These are phyloP conservation scores for Backusella westeae DNA, from an alignment of 192 early-diverging fungal genomes.

Conservation along the genomic window DNA sequence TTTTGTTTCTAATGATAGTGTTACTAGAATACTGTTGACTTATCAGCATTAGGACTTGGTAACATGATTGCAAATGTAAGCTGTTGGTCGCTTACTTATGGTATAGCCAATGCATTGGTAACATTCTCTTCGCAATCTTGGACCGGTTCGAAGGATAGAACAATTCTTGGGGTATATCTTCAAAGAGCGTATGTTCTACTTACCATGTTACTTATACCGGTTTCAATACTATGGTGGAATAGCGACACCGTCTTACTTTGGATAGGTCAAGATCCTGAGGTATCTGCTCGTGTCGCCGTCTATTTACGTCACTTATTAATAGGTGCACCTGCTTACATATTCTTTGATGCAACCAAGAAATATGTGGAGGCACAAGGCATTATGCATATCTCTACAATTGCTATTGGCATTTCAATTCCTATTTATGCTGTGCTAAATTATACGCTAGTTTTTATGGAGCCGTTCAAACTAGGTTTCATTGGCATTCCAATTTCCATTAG, in stretches of 20 bases:
- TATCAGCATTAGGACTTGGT: slow-evolving; percentile 66
- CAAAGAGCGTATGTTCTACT: slow-evolving; percentile 85
- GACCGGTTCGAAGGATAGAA: slow-evolving; percentile 62
- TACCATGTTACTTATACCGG: slow-evolving; percentile 63
- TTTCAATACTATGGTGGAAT: slow-evolving; percentile 67
- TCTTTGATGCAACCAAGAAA: slow-evolving; percentile 82
- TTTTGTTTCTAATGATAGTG: not conserved
- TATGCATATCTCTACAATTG: slow-evolving; percentile 79
- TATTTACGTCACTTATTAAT: slow-evolving; percentile 68
- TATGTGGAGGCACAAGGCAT: slow-evolving; percentile 88
- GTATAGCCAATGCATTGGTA: slow-evolving; percentile 68
- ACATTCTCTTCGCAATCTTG: slow-evolving; percentile 74
- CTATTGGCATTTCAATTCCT: slow-evolving; percentile 66
- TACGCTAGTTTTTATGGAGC: slow-evolving; percentile 69
- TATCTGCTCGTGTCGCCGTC: slow-evolving; percentile 59
- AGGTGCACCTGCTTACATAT: slow-evolving; percentile 72
- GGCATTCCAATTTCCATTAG: slow-evolving; percentile 82
- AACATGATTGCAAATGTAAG: slow-evolving; percentile 71
- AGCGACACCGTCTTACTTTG: slow-evolving; percentile 65
- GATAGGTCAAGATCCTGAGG: slow-evolving; percentile 68
- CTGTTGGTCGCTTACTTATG: slow-evolving; percentile 63
- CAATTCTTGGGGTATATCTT: slow-evolving; percentile 65
- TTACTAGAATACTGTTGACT: slow-evolving; percentile 45
- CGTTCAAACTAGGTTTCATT: slow-evolving; percentile 67
- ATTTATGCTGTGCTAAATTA: slow-evolving; percentile 79